Evolutionary conservation across 2,329 filamentous ascomycete genomes (phyloP), one percentile per base, ranked within the genome.

Genomic region (Alternaria conjuncta): DNA sequence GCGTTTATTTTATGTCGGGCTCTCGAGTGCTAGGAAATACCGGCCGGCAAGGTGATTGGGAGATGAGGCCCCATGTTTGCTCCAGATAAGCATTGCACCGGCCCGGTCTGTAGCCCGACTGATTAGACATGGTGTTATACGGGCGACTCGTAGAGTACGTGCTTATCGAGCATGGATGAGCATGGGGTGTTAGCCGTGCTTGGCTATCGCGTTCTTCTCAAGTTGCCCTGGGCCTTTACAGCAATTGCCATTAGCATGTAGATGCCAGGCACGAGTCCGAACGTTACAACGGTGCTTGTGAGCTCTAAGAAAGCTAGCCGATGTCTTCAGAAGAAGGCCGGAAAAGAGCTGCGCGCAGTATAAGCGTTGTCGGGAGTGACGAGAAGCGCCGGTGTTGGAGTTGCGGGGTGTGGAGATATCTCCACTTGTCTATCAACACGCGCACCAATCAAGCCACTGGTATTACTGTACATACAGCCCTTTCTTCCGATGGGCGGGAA

Each of bases 81-180:
- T 23, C 11, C 41, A 60, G 57, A 60, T 60, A 60, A 55, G 50
- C 41, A 44, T 25, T 28, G 20, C 46, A 44, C 55, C 59, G 59
- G 59, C 28, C 59, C 59, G 59, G 59, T 41, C 55, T 55, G 36
- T 61, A 51, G 46, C 46, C 6, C 46, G 46, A 28, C 46, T 49
- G 46, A 49, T 49, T 49, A 49, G 46, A 49, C 46, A 49, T 49
- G 46, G 46, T 28, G 5, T 49, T 28, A 4, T 23, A 28, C 15
- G 23, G 46, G 46, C 46, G 46, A 49, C 23, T 46, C 44, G 44
- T 25, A 12, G 46, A 49, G 46, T 49, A 49, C 25, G 46, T 13
- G 46, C 46, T 49, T 49, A 49, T 49, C 46, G 1, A 49, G 1
- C 46, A 49, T 49, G 46, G n/a, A 49, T 28, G 46, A 49, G 46